Base-by-base conservation (phyloP, 140 eudicot species). In the Ambrosia hybrid region DNA sequence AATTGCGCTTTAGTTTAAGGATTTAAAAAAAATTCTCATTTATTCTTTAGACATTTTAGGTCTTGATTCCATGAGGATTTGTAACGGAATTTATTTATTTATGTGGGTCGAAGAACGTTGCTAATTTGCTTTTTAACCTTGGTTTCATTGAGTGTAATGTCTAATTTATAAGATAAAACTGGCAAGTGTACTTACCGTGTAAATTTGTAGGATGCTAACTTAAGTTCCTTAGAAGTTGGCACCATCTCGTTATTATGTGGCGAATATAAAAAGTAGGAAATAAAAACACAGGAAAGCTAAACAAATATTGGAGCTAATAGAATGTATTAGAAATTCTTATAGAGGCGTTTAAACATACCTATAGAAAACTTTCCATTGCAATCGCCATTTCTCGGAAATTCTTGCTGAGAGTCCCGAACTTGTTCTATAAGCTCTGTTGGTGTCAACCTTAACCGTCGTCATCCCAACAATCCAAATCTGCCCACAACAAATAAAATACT, bases 161-260 rank as follows among this genome's bases (percentile, higher is more conserved):
- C 3, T 48, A 21, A 13, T 39, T 21, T 36, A 38, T n/a, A 36
- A 51, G 30, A 6, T 30, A 34, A 16, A 34, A 9, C 26, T 11
- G 3, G 34, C 57, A 43, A 58, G 43, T 57, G 74, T 52, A 38
- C 55, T 53, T 70, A 13, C 57, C n/a, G 12, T 71, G 70, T 17
- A 45, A 36, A 21, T 67, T 17, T 7, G 33, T 71, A 55, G 65
- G n/a, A n/a, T n/a, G n/a, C n/a, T 6, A 43, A 45, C 60, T 72
- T 26, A 38, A 39, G 76, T 30, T 14, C 12, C 16, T 13, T 57
- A 13, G 76, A 57, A 57, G 57, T 43, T 57, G 57, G 57, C 57
- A 71, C 5, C 45, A 17, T 41, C 57, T 71, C 8, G 36, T 71
- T n/a, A n/a, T n/a, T n/a, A n/a, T n/a, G n/a, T n/a, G n/a, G n/a